Evolutionary conservation across 768 basidiomycete species (phyloP), one percentile per base, ranked within the genome.

Genomic region (Pleurotus eryngii): DNA sequence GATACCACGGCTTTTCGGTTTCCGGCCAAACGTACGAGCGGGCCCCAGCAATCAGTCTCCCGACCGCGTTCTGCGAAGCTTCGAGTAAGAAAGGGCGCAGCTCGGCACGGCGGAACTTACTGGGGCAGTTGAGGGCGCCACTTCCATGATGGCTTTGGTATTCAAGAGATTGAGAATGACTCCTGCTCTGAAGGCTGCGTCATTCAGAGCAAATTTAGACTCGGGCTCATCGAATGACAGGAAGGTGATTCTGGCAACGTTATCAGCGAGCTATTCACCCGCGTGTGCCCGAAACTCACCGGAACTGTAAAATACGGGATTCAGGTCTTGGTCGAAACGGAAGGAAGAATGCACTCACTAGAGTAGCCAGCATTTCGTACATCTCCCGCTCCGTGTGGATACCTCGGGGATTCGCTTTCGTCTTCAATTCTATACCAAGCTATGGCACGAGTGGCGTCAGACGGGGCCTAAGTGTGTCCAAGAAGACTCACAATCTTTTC

Each of bases 351-450:
- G 42, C 9, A 60, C 72, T 49, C 59, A 75, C 74, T 22, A 76
- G 62, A 7, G 61, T 62, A 3, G 67, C 46, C 22, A 79, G 66
- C 73, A 79, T 79, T 40, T 77, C 74, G 59, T 75, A 80, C 15
- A 81, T 59, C 61, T 82, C 79, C 39, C 77, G 70, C 57, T 75
- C 77, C 0, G 79, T 81, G 63, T 72, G 76, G 30, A 76, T 27
- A 0, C 80, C 81, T 3, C 62, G 60, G 2, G 78, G 77, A 37
- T 76, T 76, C 26, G 68, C 70, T 45, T 73, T 69, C 3, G 79
- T 79, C 68, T 82, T 83, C 40, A 81, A 61, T 11, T 74, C 63
- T 26, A 83, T 69, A 3, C 81, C 81, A 43, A 72, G 68, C 77
- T 80, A 39, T 2, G 46, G 7, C 30, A 11, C 8, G 38, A 59